Evolutionary conservation across 345 rosid genomes (phyloP), one percentile per base, ranked within the genome.

Genomic region (Populus ilicifolia): DNA sequence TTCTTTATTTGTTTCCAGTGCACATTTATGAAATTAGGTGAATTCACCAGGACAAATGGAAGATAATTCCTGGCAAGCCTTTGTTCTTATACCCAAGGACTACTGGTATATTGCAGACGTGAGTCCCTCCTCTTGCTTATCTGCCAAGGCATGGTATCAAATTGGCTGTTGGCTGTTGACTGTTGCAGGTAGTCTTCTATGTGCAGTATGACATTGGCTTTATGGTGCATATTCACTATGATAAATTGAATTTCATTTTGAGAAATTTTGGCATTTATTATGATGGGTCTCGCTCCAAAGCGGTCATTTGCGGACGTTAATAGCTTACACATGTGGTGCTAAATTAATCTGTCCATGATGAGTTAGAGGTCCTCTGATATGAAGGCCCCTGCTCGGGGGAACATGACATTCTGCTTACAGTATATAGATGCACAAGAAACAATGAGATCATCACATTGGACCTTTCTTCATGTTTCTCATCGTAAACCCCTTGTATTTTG

Each of bases 1-100:
- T 41, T 2, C 67, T 65, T 73, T n/a, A 4, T 30, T 16, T 2
- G 67, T 61, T 29, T 67, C 13, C 69, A 17, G 41, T 82, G 80
- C 85, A 93, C 95, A 93, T 96, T 69, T 96, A 96, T 0, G 98
- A 93, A 96, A 93, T 73, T 93, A 94, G 98, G 93, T 92, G 33
- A 92, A 96, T 86, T 91, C 94, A 50, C 98, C 97, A 23, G 96
- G 95, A 72, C 91, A 93, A 75, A 79, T 80, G 69, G 98, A 93
- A 87, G 99, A 93, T 86, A 93, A 93, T 86, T 92, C 99, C 75
- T 96, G 99, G 99, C 97, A 92, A 86, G 90, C 96, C 83, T 93
- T 93, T 79, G 89, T 93, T 70, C 83, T 82, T 82, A 91, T 84
- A 71, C 96, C 98, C 52, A 89, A 88, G 82, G 94, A 89, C 75